Conservation (phyloP, 1,284 basidiomycete genomes). For the Ganoderma boninense region DNA sequence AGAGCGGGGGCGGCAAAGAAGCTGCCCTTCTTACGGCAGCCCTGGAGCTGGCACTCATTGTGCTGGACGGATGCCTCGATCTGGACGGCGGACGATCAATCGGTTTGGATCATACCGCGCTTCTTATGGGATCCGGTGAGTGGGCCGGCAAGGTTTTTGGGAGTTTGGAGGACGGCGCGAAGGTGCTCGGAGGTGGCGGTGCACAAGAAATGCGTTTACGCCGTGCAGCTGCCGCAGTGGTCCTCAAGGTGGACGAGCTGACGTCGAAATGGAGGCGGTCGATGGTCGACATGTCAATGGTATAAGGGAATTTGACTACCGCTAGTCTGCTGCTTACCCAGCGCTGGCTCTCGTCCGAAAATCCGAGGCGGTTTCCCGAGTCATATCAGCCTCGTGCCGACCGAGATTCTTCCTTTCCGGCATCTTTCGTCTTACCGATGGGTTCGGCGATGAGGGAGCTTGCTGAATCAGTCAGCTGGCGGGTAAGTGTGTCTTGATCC, state of each 20-base stretch:
- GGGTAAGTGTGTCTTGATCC: neutral
- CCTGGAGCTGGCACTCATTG: conserved; percentile 80
- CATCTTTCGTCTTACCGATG: neutral
- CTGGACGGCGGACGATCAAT: conserved; percentile 81
- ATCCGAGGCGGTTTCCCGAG: neutral
- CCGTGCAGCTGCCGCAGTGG: conserved; percentile 79
- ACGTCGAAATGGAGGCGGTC: conserved; percentile 79
- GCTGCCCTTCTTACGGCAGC: conserved; percentile 78
- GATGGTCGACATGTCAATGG: conserved; percentile 55
- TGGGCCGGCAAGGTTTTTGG: conserved; percentile 83
- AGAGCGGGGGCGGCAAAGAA: conserved; percentile 53
- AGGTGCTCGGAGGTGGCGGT: conserved; percentile 73
- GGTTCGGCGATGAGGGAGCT: neutral
- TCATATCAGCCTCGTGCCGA: neutral
- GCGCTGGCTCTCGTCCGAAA: neutral
- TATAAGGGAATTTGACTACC: neutral
- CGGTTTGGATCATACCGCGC: conserved; percentile 74
- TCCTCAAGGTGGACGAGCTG: conserved; percentile 83
- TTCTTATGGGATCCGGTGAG: conserved; percentile 79
- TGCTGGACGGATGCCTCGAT: conserved; percentile 79
- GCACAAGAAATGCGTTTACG: conserved; percentile 64
- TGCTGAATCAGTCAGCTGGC: neutral
- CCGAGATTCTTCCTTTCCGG: neutral
- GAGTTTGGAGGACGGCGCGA: conserved; percentile 69
- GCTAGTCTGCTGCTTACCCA: neutral